Percentiles rank a stretch among this genome's conserved stretches.
Conservation (phyloP, 2,329 filamentous ascomycete species). For the Fonsecaea nubica region DNA sequence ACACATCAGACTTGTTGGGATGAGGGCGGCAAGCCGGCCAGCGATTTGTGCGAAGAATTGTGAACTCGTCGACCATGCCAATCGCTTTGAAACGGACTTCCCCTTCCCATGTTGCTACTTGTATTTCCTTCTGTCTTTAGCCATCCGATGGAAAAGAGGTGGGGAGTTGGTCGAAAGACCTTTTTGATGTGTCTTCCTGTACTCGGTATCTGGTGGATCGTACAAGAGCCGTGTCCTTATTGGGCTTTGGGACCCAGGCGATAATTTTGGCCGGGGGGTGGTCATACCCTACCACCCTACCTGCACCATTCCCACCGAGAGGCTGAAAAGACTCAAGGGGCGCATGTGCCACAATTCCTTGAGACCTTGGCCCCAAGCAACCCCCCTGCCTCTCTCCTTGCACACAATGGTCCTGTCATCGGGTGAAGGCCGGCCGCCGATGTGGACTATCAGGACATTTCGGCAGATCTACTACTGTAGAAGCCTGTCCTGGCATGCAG, state of each 20-base stretch:
- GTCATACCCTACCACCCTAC: neutral
- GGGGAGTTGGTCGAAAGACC: neutral
- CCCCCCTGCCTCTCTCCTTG: neutral
- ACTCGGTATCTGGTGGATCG: neutral
- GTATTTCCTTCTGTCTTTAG: neutral
- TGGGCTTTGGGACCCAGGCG: neutral
- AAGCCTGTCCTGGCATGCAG: neutral
- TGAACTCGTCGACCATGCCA: conserved; percentile 6
- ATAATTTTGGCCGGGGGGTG: neutral
- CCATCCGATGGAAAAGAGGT: neutral
- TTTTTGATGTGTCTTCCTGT: neutral
- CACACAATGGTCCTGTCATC: neutral
- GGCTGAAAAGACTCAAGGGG: neutral
- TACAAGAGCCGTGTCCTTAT: neutral
- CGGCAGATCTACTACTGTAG: neutral
- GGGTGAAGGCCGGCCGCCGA: conserved; percentile 1
- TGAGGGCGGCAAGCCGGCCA: conserved; percentile 22
- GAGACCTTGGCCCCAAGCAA: neutral
- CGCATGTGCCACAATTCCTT: conserved; percentile 1
- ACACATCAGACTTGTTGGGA: conserved; percentile 32
- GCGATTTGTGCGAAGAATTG: conserved; percentile 22
- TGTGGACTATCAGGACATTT: conserved; percentile 3
- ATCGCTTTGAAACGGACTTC: conserved; percentile 7
- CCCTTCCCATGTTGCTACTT: neutral
- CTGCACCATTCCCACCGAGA: neutral